Conservation (phyloP, 2,329 filamentous ascomycete genomes). For the Cercospora sp. region DNA sequence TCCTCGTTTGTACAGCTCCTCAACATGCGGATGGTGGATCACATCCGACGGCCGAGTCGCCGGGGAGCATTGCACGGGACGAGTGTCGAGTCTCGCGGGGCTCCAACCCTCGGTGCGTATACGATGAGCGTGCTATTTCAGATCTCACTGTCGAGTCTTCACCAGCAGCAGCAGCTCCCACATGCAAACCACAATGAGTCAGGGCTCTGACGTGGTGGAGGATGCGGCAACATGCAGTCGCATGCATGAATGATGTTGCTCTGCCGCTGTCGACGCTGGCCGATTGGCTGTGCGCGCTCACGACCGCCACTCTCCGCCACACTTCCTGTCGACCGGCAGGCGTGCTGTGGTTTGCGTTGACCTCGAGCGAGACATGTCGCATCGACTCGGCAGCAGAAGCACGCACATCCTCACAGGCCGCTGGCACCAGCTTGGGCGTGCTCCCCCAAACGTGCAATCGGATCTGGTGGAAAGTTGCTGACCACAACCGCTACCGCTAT, state of each 20-base stretch:
- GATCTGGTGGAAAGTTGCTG: neutral
- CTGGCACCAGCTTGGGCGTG: neutral
- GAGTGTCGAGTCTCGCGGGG: neutral
- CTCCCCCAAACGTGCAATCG: neutral
- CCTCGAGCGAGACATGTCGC: neutral
- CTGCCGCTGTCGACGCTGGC: slow-evolving; percentile 10
- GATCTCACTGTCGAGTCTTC: neutral
- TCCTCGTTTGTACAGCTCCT: slow-evolving; percentile 9
- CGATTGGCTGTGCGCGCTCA: slow-evolving; percentile 19
- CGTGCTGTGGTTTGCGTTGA: neutral
- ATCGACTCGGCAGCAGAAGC: neutral
- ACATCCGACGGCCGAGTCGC: neutral
- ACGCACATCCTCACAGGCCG: neutral
- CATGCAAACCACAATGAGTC: slow-evolving; percentile 22
- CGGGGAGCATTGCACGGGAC: neutral
- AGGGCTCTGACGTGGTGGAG: slow-evolving; percentile 5
- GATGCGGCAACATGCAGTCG: slow-evolving; percentile 13
- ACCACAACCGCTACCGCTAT: slow-evolving; percentile 1
- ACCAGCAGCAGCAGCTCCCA: slow-evolving; percentile 3
- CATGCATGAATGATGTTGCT: slow-evolving; percentile 23
- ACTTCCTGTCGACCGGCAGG: neutral
- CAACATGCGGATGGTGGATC: neutral
- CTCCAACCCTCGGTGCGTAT: neutral
- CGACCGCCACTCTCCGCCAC: slow-evolving; percentile 18
- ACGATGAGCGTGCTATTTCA: neutral